Percentiles rank a stretch among this genome's conserved stretches.
These are phyloP conservation scores for Clonostachys rhizophaga DNA, from an alignment of 2,329 filamentous ascomycete genomes.

Conservation along the genomic window DNA sequence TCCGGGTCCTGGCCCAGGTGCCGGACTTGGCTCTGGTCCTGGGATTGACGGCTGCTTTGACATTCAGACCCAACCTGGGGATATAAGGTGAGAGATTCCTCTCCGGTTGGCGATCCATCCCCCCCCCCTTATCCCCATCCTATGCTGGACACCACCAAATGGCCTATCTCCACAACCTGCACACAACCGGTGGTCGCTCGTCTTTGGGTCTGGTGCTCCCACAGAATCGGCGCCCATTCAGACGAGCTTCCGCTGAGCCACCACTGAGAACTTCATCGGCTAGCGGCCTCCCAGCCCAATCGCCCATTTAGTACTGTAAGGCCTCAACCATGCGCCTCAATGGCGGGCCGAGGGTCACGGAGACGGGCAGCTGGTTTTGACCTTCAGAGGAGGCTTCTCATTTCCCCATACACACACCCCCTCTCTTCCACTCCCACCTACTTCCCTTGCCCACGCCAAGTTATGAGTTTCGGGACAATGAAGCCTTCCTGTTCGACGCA, in stretches of 20 bases:
- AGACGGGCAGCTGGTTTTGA: no score
- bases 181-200: neutral
- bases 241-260: no score
- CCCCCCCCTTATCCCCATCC: no score
- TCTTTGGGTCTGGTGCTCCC: neutral
- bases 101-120: conserved; percentile 9
- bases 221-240: neutral
- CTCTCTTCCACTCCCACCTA: no score
- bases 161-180: neutral
- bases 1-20: conserved; percentile 21
- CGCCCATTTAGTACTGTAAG: no score
- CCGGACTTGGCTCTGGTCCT: conserved; percentile 21
- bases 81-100: conserved; percentile 46
- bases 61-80: conserved; percentile 37
- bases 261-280: no score
- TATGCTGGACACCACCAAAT: neutral
- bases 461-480: neutral
- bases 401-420: no score
- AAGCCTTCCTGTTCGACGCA: no score
- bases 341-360: no score
- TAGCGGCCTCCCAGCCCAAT: no score
- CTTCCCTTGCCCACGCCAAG: neutral
- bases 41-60: conserved; percentile 49
- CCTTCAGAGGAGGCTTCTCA: no score
- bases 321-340: no score